A percentile compares a stretch with the other conserved stretches of the same genome.
These are phyloP conservation scores for Samsoniella hepiali DNA, from an alignment of 2,329 filamentous ascomycete genomes.

Conservation along the genomic window DNA sequence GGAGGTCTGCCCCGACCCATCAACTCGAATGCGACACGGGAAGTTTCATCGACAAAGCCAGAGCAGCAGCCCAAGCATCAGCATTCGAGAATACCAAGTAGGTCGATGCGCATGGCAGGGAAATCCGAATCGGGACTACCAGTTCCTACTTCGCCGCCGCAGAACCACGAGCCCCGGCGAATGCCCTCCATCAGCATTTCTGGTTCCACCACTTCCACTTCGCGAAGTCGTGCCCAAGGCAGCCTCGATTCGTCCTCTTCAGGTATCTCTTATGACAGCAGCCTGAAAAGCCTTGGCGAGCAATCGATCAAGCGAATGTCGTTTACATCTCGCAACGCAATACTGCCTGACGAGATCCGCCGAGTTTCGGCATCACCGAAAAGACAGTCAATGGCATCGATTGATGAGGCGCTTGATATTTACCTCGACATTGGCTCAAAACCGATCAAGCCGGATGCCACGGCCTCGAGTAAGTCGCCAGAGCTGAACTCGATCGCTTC, in stretches of 20 bases:
- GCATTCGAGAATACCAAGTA: slow-evolving; percentile 14
- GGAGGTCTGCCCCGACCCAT: slow-evolving; percentile 2
- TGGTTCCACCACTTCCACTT: slow-evolving; percentile 34
- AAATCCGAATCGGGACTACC: background rate
- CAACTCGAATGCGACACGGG: background rate
- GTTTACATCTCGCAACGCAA: slow-evolving; percentile 39
- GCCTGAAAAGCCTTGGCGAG: slow-evolving; percentile 36
- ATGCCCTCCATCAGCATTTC: slow-evolving; percentile 38
- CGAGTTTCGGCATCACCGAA: slow-evolving; percentile 2
- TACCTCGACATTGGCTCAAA: slow-evolving; percentile 25
- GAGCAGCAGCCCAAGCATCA: slow-evolving; percentile 1
- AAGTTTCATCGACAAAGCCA: background rate
- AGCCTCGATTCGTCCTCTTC: slow-evolving; percentile 35
- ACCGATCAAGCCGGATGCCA: slow-evolving; percentile 42
- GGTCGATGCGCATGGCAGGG: background rate
- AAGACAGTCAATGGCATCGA: slow-evolving; percentile 10
- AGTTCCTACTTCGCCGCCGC: slow-evolving; percentile 2
- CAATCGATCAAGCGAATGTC: slow-evolving; percentile 49
- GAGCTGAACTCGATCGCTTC: slow-evolving; percentile 38
- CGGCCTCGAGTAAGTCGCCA: slow-evolving; percentile 39
- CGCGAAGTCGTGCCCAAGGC: slow-evolving; percentile 31
- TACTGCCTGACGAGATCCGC: slow-evolving; percentile 28
- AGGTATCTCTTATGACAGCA: slow-evolving; percentile 33
- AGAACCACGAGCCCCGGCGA: slow-evolving; percentile 41
- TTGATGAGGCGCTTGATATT: slow-evolving; percentile 11